These are phyloP conservation scores for Paecilomyces sp. DNA, from an alignment of 2,329 filamentous ascomycete species.

Conservation along the genomic window DNA sequence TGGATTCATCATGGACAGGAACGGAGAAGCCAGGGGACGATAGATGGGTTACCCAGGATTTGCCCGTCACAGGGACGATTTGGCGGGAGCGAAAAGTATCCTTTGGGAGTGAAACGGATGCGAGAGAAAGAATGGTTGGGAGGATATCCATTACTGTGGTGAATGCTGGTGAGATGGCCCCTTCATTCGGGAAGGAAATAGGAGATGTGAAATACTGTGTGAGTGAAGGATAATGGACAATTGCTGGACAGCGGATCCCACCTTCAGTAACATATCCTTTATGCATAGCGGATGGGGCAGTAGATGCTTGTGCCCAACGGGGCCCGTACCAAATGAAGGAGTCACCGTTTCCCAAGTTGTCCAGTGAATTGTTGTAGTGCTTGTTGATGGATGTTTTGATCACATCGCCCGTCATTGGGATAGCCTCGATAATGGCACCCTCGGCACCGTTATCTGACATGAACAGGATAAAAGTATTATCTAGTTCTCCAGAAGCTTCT, in stretches of 20 bases:
- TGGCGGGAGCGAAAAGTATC: conserved; percentile 45
- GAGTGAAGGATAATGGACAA: conserved; percentile 37
- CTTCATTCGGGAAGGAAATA: conserved; percentile 38
- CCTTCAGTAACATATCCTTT: conserved; percentile 45
- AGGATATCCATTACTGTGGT: conserved; percentile 48
- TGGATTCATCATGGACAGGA: conserved; percentile 44
- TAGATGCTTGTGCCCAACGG: conserved; percentile 49
- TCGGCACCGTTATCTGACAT: conserved; percentile 59
- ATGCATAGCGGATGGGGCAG: conserved; percentile 43
- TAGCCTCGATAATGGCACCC: conserved; percentile 52
- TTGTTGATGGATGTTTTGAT: conserved; percentile 49
- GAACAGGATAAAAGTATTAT: conserved; percentile 59
- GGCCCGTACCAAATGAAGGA: conserved; percentile 57
- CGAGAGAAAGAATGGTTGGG: conserved; percentile 38
- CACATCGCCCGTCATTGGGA: conserved; percentile 48
- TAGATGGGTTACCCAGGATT: conserved; percentile 32
- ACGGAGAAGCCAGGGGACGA: conserved; percentile 27
- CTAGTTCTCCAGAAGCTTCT: conserved; percentile 48
- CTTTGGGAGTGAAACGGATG: conserved; percentile 43
- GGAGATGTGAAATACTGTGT: conserved; percentile 13
- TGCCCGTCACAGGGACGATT: conserved; percentile 46
- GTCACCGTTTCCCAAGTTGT: conserved; percentile 52
- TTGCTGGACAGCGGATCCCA: conserved; percentile 48
- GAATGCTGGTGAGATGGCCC: conserved; percentile 24
- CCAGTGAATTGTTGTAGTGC: conserved; percentile 52